Conservation (phyloP, 495 filamentous ascomycete genomes). For the Hypoxylon fragiforme region DNA sequence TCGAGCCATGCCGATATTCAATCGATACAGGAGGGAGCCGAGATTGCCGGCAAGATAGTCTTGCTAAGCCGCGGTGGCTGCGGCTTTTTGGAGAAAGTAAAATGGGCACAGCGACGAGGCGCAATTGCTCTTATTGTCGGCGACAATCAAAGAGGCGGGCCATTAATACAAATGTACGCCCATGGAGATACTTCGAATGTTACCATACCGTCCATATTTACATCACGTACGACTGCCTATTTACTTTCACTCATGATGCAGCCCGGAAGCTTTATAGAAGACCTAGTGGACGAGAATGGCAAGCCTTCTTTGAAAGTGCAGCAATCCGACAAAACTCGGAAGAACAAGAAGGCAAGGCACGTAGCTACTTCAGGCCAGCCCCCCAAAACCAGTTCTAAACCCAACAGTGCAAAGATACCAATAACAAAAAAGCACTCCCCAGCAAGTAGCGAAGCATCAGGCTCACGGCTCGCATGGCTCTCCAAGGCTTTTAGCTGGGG, state of each 20-base stretch:
- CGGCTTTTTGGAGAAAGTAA: slow-evolving; percentile 95
- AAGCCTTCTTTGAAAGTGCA: slow-evolving; percentile 52
- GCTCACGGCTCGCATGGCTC: slow-evolving; percentile 52
- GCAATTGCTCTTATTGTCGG: slow-evolving; percentile 90
- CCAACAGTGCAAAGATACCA: slow-evolving; percentile 18
- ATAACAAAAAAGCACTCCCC: slow-evolving; percentile 11
- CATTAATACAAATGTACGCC: slow-evolving; percentile 96
- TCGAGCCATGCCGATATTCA: slow-evolving; percentile 86
- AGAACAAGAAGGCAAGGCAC: slow-evolving; percentile 44
- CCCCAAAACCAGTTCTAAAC: slow-evolving; percentile 18
- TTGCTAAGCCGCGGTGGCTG: slow-evolving; percentile 90
- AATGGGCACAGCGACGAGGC: slow-evolving; percentile 91
- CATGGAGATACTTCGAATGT: slow-evolving; percentile 92
- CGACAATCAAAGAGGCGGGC: slow-evolving; percentile 83
- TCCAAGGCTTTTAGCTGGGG: slow-evolving; percentile 58
- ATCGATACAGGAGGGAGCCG: slow-evolving; percentile 88
- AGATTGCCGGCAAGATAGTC: slow-evolving; percentile 91
- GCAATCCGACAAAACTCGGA: slow-evolving; percentile 48
- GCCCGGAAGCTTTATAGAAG: slow-evolving; percentile 62
- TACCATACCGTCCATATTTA: slow-evolving; percentile 91
- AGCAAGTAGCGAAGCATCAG: slow-evolving; percentile 14
- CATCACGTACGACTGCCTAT: slow-evolving; percentile 91
- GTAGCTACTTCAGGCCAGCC: slow-evolving; percentile 29
- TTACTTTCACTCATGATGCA: slow-evolving; percentile 88
- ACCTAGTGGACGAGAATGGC: slow-evolving; percentile 56